A percentile compares a stretch with the other conserved stretches of the same genome.
Evolutionary conservation across 2,329 filamentous ascomycete genomes (phyloP).

Genomic region (Exophiala sideris): DNA sequence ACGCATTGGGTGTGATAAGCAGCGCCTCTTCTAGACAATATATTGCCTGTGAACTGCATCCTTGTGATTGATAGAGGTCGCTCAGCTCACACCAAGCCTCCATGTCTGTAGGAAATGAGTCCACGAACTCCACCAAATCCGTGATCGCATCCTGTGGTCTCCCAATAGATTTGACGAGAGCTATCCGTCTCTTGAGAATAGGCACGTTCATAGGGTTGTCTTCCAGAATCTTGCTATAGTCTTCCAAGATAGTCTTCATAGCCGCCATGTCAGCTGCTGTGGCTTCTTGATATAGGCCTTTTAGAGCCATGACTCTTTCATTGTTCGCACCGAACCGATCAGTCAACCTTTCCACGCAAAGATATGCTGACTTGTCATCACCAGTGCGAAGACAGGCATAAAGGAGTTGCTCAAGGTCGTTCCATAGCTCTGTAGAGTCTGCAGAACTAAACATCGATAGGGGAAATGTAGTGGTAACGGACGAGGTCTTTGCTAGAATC

Average conservation of each 20-base stretch:
- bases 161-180: slow-evolving; percentile 72
- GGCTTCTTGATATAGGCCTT: slow-evolving; percentile 81
- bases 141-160: slow-evolving; percentile 69
- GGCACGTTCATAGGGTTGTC: slow-evolving; percentile 77
- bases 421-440: slow-evolving; percentile 80
- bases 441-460: slow-evolving; percentile 49
- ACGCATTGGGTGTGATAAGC: slow-evolving; percentile 82
- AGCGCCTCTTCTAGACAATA: slow-evolving; percentile 89
- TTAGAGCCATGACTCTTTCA: slow-evolving; percentile 79
- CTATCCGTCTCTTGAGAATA: slow-evolving; percentile 78
- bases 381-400: slow-evolving; percentile 79
- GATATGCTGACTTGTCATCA: slow-evolving; percentile 72
- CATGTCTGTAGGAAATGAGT: slow-evolving; percentile 81
- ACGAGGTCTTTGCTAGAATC: slow-evolving; percentile 50
- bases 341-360: slow-evolving; percentile 71
- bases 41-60: slow-evolving; percentile 75
- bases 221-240: slow-evolving; percentile 72
- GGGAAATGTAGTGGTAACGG: slow-evolving; percentile 46
- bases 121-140: slow-evolving; percentile 70
- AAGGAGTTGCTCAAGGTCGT: slow-evolving; percentile 80
- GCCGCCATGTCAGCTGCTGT: slow-evolving; percentile 64
- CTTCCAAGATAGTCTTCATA: slow-evolving; percentile 66
- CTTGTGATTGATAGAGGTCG: slow-evolving; percentile 78
- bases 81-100: slow-evolving; percentile 92
- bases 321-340: slow-evolving; percentile 79